These are phyloP conservation scores for Fraxinus sp. DNA, from an alignment of 305 asterid genomes.

Conservation along the genomic window DNA sequence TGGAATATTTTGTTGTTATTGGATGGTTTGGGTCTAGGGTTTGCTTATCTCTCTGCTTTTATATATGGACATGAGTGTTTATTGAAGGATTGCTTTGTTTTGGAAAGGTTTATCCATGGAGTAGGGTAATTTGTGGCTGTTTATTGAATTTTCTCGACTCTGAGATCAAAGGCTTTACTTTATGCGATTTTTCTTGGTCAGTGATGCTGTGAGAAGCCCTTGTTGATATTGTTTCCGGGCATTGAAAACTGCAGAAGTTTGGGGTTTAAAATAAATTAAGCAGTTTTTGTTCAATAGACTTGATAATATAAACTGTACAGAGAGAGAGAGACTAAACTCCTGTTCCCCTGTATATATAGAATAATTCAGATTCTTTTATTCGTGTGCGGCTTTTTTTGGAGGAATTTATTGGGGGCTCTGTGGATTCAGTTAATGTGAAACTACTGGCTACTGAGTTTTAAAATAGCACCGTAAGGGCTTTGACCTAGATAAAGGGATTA, in stretches of 20 bases:
- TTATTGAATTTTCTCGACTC: conserved; percentile 19
- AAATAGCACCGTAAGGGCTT: conserved; percentile 11
- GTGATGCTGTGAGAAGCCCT: conserved; percentile 23
- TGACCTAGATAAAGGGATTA: conserved; percentile 4
- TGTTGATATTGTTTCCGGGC: conserved; percentile 17
- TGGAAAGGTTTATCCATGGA: conserved; percentile 17
- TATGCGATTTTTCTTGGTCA: conserved; percentile 22
- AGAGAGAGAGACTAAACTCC: conserved; percentile 24
- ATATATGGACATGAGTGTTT: conserved; percentile 27
- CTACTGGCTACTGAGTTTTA: conserved; percentile 8
- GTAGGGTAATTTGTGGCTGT: conserved; percentile 13
- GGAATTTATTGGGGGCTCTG: conserved; percentile 16
- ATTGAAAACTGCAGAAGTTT: conserved; percentile 14
- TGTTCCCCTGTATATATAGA: conserved; percentile 35
- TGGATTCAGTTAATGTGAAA: conserved; percentile 15
- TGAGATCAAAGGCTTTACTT: conserved; percentile 23
- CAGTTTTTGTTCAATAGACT: conserved; percentile 18
- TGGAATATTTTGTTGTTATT: conserved; percentile 5
- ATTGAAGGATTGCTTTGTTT: conserved; percentile 29
- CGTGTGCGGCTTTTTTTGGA: conserved; percentile 19
- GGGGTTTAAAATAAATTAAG: conserved; percentile 13
- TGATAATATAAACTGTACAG: conserved; percentile 26
- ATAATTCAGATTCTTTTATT: conserved; percentile 33
- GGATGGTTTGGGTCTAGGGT: conserved; percentile 44
- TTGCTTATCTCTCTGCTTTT: conserved; percentile 24